Base-by-base conservation (phyloP, 139 green algal species). In the Micractinium conductrix region DNA sequence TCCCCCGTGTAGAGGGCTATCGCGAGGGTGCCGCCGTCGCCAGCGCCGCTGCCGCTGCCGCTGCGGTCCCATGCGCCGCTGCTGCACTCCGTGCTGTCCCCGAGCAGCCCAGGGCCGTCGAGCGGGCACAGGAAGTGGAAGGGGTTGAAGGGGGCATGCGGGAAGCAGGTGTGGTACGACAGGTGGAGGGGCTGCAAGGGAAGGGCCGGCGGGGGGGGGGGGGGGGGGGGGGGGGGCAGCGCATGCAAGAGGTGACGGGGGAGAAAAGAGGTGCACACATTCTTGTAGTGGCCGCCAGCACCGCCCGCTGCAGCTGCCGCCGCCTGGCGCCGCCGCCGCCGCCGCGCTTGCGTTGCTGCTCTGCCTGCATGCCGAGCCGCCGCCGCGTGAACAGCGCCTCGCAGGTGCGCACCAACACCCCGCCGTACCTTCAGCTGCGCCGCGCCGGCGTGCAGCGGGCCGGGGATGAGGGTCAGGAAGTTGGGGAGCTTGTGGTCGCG, bases 401-500 rank as follows among this genome's bases (percentile, higher is more conserved):
- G 42, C 5, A 10, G 43, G 8, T 14, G 70, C 28, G 2, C 35
- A 10, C 42, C 45, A 43, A 4, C 8, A 33, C n/a, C 35, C 8
- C 50, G 50, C 40, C 53, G 2, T 16, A 75, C 78, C 78, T 84
- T 43, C 43, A 84, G 78, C 78, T 84, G 78, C 0, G 78, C 78
- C 12, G 63, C 63, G 19, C 62, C 78, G 4, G 78, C 78, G 17
- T 84, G 63, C 78, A 76, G 63, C 43, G 78, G 63, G 17, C 78
- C 78, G 0, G 78, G 78, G n/a, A 84, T 63, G 43, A 84, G 7
- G 62, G 78, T 75, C 26, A 84, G 42, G 44, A 75, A 45, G 63
- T 76, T 84, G 42, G 55, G n/a, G 17, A 84, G 76, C n/a, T 82
- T 55, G 76, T 55, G 42, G 26, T 82, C 78, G 0, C 78, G 78